These are phyloP conservation scores for Silene conica DNA, from an alignment of 148 eudicot species.

Conservation along the genomic window DNA sequence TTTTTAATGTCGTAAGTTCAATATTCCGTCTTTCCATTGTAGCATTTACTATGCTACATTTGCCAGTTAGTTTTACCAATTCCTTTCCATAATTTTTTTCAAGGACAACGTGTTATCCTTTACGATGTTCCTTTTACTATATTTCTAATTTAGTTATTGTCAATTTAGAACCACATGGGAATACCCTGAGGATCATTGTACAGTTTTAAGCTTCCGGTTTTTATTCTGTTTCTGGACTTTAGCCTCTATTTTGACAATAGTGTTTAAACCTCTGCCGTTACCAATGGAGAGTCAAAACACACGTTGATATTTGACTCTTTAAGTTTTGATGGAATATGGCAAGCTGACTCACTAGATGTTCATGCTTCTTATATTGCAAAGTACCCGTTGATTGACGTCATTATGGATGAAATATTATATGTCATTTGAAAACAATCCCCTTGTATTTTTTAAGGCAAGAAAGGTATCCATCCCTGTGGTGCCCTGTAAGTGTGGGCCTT, in stretches of 20 bases:
- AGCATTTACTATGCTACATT: conserved; percentile 63
- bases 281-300: neutral
- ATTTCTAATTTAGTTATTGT: conserved; percentile 13
- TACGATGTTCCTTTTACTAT: conserved; percentile 20
- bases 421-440: too few species aligned
- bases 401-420: too few species aligned
- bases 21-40: conserved; percentile 35
- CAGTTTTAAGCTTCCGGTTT: conserved; percentile 10
- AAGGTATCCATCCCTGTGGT: too few species aligned
- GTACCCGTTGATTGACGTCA: too few species aligned
- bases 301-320: neutral
- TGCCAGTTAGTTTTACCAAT: conserved; percentile 38
- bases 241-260: neutral
- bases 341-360: neutral
- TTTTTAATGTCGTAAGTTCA: conserved; percentile 56
- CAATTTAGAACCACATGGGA: conserved; percentile 16
- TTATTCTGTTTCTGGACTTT: neutral
- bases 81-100: conserved; percentile 27
- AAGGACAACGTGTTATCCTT: conserved; percentile 30
- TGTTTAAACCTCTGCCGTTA: neutral
- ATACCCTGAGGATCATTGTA: neutral
- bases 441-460: too few species aligned
- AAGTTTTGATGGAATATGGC: neutral
- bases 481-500: too few species aligned
- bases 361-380: neutral